A percentile compares a stretch with the other conserved stretches of the same genome.
These are phyloP conservation scores for Ustilago cynodontis DNA, from an alignment of 1,284 basidiomycete species.

Conservation along the genomic window DNA sequence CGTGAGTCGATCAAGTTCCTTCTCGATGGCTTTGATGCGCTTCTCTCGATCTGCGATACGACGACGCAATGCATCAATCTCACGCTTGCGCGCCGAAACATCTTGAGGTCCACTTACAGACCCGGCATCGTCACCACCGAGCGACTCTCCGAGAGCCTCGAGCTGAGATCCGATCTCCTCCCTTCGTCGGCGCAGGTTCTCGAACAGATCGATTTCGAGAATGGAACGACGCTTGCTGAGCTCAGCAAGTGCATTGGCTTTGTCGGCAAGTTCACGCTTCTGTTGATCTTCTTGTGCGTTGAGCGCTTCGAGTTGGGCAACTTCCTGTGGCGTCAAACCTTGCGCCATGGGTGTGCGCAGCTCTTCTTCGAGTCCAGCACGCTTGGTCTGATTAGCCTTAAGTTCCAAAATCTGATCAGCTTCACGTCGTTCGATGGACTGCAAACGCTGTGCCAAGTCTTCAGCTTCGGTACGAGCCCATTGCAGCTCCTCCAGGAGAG, in stretches of 20 bases:
- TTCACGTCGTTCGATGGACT: conserved; percentile 78
- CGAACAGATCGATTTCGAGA: conserved; percentile 92
- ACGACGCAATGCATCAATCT: conserved; percentile 71
- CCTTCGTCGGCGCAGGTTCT: conserved; percentile 82
- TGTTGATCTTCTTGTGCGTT: conserved; percentile 81
- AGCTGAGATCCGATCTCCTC: conserved; percentile 83
- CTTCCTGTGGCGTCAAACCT: conserved; percentile 81
- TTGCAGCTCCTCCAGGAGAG: conserved; percentile 77
- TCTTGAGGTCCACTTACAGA: conserved; percentile 78
- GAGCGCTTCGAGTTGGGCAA: conserved; percentile 78
- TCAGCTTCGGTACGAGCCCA: conserved; percentile 80
- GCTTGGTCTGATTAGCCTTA: conserved; percentile 74
- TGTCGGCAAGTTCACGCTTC: conserved; percentile 79
- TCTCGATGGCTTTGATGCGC: conserved; percentile 69
- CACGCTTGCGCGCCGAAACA: conserved; percentile 76
- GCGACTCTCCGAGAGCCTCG: conserved; percentile 78
- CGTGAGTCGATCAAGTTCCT: conserved; percentile 75
- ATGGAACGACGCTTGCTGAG: conserved; percentile 82
- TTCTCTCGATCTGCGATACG: conserved; percentile 70
- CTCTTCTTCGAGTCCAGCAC: conserved; percentile 80
- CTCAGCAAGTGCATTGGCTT: conserved; percentile 81
- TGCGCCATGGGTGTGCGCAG: conserved; percentile 81
- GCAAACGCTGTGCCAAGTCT: conserved; percentile 76
- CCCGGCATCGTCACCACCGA: conserved; percentile 75
- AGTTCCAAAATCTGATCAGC: conserved; percentile 82